These are phyloP conservation scores for Arachnomyces sp. DNA, from an alignment of 2,329 filamentous ascomycete species.

Conservation along the genomic window DNA sequence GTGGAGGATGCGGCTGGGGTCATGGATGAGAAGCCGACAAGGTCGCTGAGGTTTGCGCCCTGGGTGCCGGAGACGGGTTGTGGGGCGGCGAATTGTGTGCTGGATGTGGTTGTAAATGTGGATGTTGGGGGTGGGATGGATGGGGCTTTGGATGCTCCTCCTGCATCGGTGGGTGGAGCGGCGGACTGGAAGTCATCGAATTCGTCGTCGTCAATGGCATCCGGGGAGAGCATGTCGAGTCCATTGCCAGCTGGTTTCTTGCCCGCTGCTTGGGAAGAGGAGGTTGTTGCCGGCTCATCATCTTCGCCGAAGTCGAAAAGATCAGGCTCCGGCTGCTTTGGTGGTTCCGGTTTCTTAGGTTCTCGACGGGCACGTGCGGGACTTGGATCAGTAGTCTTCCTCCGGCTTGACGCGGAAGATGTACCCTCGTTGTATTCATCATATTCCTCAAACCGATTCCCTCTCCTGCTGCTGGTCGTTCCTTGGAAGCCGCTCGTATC, in stretches of 20 bases:
- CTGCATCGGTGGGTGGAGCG: conserved; percentile 40
- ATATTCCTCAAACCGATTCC: conserved; percentile 88
- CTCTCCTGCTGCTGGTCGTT: conserved; percentile 43
- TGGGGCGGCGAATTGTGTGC: conserved; percentile 68
- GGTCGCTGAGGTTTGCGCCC: conserved; percentile 68
- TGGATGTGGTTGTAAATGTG: conserved; percentile 39
- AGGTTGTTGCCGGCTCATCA: conserved; percentile 51
- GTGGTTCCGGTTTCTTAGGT: conserved; percentile 57
- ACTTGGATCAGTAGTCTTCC: conserved; percentile 38
- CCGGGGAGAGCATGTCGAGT: conserved; percentile 40
- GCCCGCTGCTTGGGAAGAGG: conserved; percentile 33
- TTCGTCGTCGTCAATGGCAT: conserved; percentile 65
- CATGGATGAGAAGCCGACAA: conserved; percentile 71
- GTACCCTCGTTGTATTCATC: conserved; percentile 85
- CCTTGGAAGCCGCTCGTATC: conserved; percentile 64
- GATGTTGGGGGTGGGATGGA: conserved; percentile 37
- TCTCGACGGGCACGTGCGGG: conserved; percentile 31
- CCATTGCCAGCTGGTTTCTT: conserved; percentile 41
- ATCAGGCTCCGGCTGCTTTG: conserved; percentile 83
- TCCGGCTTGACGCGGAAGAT: conserved; percentile 43
- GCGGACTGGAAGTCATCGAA: conserved; percentile 98
- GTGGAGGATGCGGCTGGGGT: conserved; percentile 58
- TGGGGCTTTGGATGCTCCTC: conserved; percentile 29
- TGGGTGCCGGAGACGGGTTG: conserved; percentile 78
- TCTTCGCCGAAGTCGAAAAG: conserved; percentile 75